Percentiles rank a stretch among this genome's conserved stretches.
Conservation (phyloP, 1,139 yeast species). For the Magnusiomyces paraingens region DNA sequence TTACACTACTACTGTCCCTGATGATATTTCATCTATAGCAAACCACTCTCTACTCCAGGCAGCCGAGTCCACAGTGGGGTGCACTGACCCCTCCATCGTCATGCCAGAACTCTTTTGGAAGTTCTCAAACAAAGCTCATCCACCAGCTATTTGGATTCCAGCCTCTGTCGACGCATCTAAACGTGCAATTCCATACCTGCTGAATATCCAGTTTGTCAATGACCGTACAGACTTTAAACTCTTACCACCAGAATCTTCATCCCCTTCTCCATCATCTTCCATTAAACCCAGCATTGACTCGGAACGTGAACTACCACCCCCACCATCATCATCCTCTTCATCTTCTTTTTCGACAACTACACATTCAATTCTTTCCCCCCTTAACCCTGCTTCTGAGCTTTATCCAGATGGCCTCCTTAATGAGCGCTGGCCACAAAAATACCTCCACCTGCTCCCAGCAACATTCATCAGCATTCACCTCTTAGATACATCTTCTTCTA, state of each 20-base stretch:
- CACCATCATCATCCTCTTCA: neutral
- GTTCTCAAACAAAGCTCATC: conserved; percentile 10
- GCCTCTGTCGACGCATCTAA: conserved; percentile 11
- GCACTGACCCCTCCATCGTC: neutral
- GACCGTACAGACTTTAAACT: conserved; percentile 10
- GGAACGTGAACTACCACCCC: neutral
- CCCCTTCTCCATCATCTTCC: neutral
- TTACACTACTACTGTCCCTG: neutral
- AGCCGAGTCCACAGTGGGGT: neutral
- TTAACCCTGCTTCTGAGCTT: conserved; percentile 33
- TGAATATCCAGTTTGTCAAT: conserved; percentile 23
- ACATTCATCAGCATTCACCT: conserved; percentile 41
- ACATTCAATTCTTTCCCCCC: conserved; percentile 40
- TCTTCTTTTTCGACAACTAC: conserved; percentile 4
- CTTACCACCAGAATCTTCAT: conserved; percentile 9
- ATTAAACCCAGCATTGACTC: neutral
- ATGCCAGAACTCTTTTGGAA: conserved; percentile 17
- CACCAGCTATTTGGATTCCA: conserved; percentile 13
- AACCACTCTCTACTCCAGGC: neutral
- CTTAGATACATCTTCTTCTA: conserved; percentile 20
- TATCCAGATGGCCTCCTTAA: conserved; percentile 42
- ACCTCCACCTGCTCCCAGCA: conserved; percentile 39
- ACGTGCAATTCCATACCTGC: conserved; percentile 16
- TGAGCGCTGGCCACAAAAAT: conserved; percentile 45
- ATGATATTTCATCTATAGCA: neutral